Evolutionary conservation across 306 rosid genomes (phyloP), one percentile per base, ranked within the genome.

Genomic region (Castanopsis chinensis): DNA sequence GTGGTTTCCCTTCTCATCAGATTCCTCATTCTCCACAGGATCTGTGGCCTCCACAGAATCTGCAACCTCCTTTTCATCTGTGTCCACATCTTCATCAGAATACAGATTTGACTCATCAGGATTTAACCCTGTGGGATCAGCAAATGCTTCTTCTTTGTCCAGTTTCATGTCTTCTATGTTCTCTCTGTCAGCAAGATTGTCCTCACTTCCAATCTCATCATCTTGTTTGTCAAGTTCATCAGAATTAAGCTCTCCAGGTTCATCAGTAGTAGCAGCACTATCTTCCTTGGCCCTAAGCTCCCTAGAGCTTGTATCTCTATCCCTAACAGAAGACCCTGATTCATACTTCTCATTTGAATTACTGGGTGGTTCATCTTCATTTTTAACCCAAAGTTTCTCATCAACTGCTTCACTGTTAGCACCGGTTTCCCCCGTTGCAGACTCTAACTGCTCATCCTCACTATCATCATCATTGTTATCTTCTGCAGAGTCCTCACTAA

Each of bases 251-350:
- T 89, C 78, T 70, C 87, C 81, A 64, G 51, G 81, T 76, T 91
- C 89, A 79, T 88, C 79, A 4, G 85, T 76, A 18, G 85, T 11
- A 72, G 81, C 77, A 54, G 82, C 79, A 76, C 76, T 33, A 61
- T 92, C 98, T 65, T 88, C 93, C 82, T 87, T 92, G 71, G 98
- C 96, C 85, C 99, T 87, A 35, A 95, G 80, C 90, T 92, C 99
- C 75, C 78, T 81, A 65, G 83, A 85, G 83, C 86, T 82, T 57
- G 77, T 86, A 79, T 95, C 94, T 71, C 32, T 77, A 64, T 90
- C 96, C 78, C 6, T 76, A 68, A 88, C 90, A 5, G 99, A 89
- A 69, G 91, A 87, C 71, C 98, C 98, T 55, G 92, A 76, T 85
- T 90, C 92, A 87, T 82, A 83, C 78, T 92, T 91, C 60, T 91